Base-by-base conservation (phyloP, 169 alveolate species). In the Ichthyophthirius multifiliis region DNA sequence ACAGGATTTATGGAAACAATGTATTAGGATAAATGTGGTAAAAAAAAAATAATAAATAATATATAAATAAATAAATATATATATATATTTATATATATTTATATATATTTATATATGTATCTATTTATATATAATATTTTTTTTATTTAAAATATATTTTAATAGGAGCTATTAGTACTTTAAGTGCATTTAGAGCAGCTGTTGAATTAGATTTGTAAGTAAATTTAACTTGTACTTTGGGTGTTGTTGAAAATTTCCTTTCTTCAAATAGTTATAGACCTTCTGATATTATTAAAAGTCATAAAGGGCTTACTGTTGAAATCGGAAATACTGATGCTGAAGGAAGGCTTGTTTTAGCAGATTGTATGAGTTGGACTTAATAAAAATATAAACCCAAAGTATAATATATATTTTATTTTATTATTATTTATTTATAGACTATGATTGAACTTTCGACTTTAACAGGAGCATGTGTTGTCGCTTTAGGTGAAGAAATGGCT, bases 261-360 rank as follows among this genome's bases (percentile, higher is more conserved):
- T 89, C 84, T 43, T 64, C 67, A 15, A 71, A 63, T 31, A 32
- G 82, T 16, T 90, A 87, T 65, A 86, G 86, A 65, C 95, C 95
- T 18, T 82, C 86, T 0, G 91, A 90, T 44, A 87, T 90, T 30
- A 64, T 90, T 0, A 90, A 31, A 43, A 64, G 87, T 65, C 67
- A 55, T 9, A 90, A 87, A 20, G 95, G 95, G 43, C 15, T 87
- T 15, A 84, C 92, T 39, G 95, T 90, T 4, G 93, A 90, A 62
- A 83, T 90, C 27, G 90, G 89, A 9, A 90, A 90, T 39, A 90
- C 95, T 6, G 95, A 90, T 82, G 95, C 95, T 37, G 95, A 90
- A 41, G 95, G 95, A 1, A 81, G 95, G 77, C 74, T 90, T 15
- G 95, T 90, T 0, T 84, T 90, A 10, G 95, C 93, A 5, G 95